Base-by-base conservation (phyloP, 257 asterid species). In the Scutellaria minor region DNA sequence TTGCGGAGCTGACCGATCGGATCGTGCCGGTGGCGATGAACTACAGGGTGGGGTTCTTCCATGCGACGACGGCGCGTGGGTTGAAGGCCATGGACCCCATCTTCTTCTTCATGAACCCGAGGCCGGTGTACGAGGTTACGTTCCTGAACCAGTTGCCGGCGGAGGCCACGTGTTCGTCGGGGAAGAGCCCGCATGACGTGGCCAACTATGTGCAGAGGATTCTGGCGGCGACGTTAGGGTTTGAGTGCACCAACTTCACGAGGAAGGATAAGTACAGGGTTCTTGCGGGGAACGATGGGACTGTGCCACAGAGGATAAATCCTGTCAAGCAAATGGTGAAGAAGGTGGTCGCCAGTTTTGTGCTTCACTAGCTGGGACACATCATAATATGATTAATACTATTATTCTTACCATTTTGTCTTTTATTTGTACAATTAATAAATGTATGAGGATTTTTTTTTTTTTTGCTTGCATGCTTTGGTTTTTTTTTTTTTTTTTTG, bases 11-110 rank as follows among this genome's bases (percentile, higher is more conserved):
- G 12, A 90, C 98, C 0, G 97, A 93, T 40, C 82, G 83, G 3
- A 93, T 88, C 4, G 98, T 93, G 8, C 98, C 97, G 0, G 98
- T 90, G 50, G 98, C 96, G 0, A 84, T 90, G 96, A 89, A 93
- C 14, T 85, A 88, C 62, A 69, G 93, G 47, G 97, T 90, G 2
- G 95, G 93, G 66, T 76, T 93, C 44, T 93, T 93, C 81, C 96
- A 93, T 58, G 93, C 96, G 7, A 93, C 97, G 5, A 93, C 98
- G 1, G 98, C 98, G 0, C 63, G 98, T 10, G 98, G 98, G 6
- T 90, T 96, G 95, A 90, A 92, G 54, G 95, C 78, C 0, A 62
- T 93, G 93, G 97, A 93, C 61, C 95, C 97, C 0, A 84, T 93
- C 8, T 93, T 93, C 75, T 88, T 90, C 88, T 87, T 90, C 80